A percentile compares a stretch with the other conserved stretches of the same genome.
These are phyloP conservation scores for Gymnopilus junonius DNA, from an alignment of 768 basidiomycete species.

Conservation along the genomic window DNA sequence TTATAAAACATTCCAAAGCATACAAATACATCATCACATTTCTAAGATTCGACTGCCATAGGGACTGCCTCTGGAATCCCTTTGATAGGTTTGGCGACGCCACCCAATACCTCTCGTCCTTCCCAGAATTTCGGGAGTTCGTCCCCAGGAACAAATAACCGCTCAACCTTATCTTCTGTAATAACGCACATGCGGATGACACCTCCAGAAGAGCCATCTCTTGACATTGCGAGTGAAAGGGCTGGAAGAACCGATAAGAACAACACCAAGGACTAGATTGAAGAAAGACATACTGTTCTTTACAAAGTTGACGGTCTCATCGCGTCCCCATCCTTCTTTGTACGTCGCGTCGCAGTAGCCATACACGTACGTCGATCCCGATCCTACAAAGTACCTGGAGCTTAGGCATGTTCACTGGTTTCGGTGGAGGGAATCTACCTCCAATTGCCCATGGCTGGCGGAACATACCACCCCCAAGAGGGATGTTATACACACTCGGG, in stretches of 20 bases:
- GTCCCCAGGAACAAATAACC: slow-evolving; percentile 91
- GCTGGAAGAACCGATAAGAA: slow-evolving; percentile 51
- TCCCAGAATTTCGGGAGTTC: slow-evolving; percentile 91
- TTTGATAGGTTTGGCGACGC: slow-evolving; percentile 31
- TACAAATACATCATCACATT: slow-evolving; percentile 22
- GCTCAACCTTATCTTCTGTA: slow-evolving; percentile 89
- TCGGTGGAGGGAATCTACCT: slow-evolving; percentile 50
- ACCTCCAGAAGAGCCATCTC: slow-evolving; percentile 98
- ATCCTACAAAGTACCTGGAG: slow-evolving; percentile 55
- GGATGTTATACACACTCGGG: slow-evolving; percentile 95
- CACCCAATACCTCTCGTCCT: slow-evolving; percentile 71
- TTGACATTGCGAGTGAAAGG: slow-evolving; percentile 92
- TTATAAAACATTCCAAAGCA: neutral
- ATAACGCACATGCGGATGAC: slow-evolving; percentile 98
- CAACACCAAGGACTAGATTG: neutral
- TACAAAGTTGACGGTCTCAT: slow-evolving; percentile 93
- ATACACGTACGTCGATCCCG: slow-evolving; percentile 97
- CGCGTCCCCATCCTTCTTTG: slow-evolving; percentile 86
- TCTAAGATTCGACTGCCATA: slow-evolving; percentile 50
- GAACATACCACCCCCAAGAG: slow-evolving; percentile 95
- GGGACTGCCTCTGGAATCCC: slow-evolving; percentile 38
- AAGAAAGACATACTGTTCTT: slow-evolving; percentile 80
- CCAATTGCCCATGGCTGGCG: slow-evolving; percentile 99
- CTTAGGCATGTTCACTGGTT: slow-evolving; percentile 3
- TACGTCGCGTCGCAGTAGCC: slow-evolving; percentile 99